These are phyloP conservation scores for Allium sativum DNA, from an alignment of 106 monocot genomes.

Conservation along the genomic window DNA sequence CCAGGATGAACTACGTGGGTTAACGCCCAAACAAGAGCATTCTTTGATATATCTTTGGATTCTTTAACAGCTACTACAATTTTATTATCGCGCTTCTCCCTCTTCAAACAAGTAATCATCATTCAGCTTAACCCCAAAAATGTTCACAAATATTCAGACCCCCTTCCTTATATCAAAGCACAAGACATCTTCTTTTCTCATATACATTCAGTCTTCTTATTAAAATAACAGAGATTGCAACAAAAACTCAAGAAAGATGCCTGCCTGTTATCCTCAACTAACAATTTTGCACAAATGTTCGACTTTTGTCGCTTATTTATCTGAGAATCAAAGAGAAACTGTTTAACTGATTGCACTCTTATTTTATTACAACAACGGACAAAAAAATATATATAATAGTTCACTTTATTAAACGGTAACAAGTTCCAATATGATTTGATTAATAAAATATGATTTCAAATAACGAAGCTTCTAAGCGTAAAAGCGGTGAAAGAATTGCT, in stretches of 20 bases:
- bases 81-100: conserved; percentile 25
- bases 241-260: neutral
- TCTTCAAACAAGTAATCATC: conserved; percentile 11
- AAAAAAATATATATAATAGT: conserved; percentile 3
- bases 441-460: neutral
- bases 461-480: conserved; percentile 3
- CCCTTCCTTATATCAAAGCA: neutral
- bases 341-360: conserved; percentile 28
- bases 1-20: conserved; percentile 93
- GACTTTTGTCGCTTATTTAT: conserved; percentile 1
- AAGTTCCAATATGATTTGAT: neutral
- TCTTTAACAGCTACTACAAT: conserved; percentile 83
- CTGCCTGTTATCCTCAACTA: neutral
- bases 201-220: too few relatives aligned
- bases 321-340: conserved; percentile 5
- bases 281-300: neutral
- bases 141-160: neutral
- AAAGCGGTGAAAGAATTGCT: neutral
- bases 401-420: conserved; percentile 7
- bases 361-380: conserved; percentile 21
- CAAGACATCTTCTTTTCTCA: too few relatives aligned
- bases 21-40: conserved; percentile 72
- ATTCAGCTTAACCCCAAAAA: neutral
- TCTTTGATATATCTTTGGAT: conserved; percentile 65
- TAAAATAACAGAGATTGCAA: neutral